Evolutionary conservation across 2,329 filamentous ascomycete species (phyloP).

Genomic region (Aspergillus sp.): DNA sequence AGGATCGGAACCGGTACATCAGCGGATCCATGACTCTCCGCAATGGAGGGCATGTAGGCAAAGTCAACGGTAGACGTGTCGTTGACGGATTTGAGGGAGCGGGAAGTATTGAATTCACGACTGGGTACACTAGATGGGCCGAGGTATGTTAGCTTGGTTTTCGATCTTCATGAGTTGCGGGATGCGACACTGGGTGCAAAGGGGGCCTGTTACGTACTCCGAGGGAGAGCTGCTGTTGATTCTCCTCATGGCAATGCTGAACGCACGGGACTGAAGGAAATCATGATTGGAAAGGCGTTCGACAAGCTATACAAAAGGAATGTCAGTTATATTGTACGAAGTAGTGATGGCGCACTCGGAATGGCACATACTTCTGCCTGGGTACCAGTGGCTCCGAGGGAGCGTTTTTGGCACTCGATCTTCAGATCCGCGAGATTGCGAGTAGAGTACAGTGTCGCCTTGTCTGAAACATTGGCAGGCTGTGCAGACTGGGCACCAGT

Average conservation of each 20-base stretch:
- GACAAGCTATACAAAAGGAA: slow-evolving; percentile 41
- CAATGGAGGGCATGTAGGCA: slow-evolving; percentile 57
- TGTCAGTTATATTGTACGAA: background rate
- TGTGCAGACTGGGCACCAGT: slow-evolving; percentile 59
- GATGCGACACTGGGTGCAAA: background rate
- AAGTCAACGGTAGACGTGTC: slow-evolving; percentile 65
- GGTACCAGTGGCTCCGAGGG: slow-evolving; percentile 46
- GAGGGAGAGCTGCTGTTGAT: slow-evolving; percentile 45
- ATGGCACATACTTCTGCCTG: slow-evolving; percentile 49
- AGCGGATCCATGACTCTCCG: slow-evolving; percentile 42
- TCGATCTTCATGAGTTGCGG: background rate
- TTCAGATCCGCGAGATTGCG: slow-evolving; percentile 53
- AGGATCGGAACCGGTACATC: slow-evolving; percentile 53
- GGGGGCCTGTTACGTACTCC: slow-evolving; percentile 30
- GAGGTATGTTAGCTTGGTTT: slow-evolving; percentile 15
- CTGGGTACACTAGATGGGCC: slow-evolving; percentile 52
- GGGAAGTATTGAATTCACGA: slow-evolving; percentile 63
- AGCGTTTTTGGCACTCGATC: slow-evolving; percentile 51
- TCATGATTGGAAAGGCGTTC: slow-evolving; percentile 56
- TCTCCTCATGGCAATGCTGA: slow-evolving; percentile 54
- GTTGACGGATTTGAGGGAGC: slow-evolving; percentile 54
- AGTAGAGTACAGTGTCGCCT: slow-evolving; percentile 51
- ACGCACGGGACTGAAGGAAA: slow-evolving; percentile 52
- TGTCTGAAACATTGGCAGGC: slow-evolving; percentile 51
- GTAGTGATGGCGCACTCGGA: background rate